Evolutionary conservation across 371 early-diverging fungal genomes (phyloP).

Genomic region (Amoeboaphelidium protococcarum): DNA sequence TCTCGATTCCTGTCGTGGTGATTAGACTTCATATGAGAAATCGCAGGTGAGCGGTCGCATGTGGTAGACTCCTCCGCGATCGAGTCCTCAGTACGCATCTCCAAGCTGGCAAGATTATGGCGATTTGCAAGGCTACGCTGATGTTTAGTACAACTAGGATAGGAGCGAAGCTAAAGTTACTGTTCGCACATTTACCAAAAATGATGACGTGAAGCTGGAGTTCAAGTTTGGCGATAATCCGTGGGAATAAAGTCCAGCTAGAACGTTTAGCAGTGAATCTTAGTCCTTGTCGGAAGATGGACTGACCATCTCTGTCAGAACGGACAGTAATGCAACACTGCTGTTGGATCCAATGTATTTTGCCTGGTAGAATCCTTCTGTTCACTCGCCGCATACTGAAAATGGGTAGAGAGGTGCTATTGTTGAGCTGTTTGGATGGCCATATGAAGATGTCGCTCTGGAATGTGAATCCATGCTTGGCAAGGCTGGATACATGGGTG

Average conservation of each 20-base stretch:
- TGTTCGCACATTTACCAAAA: not conserved
- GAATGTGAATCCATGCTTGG: slow-evolving; percentile 7
- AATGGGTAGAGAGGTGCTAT: slow-evolving; percentile 10
- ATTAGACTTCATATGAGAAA: no score
- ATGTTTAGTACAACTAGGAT: slow-evolving; percentile 4
- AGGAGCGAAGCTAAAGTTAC: not conserved
- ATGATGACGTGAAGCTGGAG: not conserved
- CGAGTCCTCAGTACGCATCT: no score
- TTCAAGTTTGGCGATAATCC: not conserved
- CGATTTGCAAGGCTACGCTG: slow-evolving; percentile 6
- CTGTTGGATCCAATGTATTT: slow-evolving; percentile 3
- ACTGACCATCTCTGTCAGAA: no score
- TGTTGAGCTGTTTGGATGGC: slow-evolving; percentile 10
- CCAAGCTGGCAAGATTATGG: no score
- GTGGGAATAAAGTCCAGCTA: no score
- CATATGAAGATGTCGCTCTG: slow-evolving; percentile 2
- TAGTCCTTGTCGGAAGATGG: no score
- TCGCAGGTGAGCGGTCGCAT: no score
- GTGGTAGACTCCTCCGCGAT: no score
- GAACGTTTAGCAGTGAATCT: no score
- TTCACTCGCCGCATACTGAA: not conserved
- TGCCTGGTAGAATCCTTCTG: slow-evolving; percentile 2
- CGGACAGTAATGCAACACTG: no score
- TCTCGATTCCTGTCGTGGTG: not conserved
- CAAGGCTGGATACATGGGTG: slow-evolving; percentile 10